A percentile compares a stretch with the other conserved stretches of the same genome.
Conservation (phyloP, 345 rosid species). For the Brassica juncea region DNA sequence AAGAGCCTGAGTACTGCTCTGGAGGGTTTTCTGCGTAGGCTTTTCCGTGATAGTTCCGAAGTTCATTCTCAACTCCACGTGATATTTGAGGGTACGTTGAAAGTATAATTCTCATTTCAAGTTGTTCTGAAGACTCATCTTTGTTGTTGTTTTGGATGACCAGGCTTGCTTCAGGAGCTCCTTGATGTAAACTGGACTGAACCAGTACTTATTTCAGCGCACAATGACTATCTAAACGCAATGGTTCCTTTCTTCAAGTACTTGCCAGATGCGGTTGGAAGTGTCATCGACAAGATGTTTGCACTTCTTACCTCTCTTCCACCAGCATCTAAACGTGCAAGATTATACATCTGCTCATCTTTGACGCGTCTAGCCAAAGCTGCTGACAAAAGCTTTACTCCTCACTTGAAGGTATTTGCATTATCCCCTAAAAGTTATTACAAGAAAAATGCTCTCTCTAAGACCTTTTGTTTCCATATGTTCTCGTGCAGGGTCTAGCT, state of each 20-base stretch:
- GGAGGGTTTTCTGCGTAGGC: neutral
- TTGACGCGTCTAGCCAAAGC: neutral
- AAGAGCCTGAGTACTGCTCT: neutral
- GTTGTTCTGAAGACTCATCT: neutral
- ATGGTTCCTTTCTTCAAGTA: neutral
- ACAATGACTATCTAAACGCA: neutral
- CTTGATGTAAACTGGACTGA: neutral
- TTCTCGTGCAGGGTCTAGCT: neutral
- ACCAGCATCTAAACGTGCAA: neutral
- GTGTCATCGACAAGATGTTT: neutral
- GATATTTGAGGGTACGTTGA: neutral
- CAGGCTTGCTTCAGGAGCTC: neutral
- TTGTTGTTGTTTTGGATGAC: neutral
- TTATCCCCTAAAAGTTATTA: neutral
- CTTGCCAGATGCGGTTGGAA: neutral
- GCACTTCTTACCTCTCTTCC: constrained; percentile 4
- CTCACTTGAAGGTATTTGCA: neutral
- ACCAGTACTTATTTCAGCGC: neutral
- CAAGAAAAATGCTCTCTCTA: neutral
- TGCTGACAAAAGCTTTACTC: neutral
- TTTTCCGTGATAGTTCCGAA: neutral
- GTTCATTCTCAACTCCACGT: neutral
- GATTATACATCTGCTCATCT: neutral
- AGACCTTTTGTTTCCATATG: neutral
- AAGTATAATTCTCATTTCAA: neutral